phyloP scores from a whole-genome alignment of 2,329 filamentous ascomycete genomes.

The Xylariaceae sp. region DNA sequence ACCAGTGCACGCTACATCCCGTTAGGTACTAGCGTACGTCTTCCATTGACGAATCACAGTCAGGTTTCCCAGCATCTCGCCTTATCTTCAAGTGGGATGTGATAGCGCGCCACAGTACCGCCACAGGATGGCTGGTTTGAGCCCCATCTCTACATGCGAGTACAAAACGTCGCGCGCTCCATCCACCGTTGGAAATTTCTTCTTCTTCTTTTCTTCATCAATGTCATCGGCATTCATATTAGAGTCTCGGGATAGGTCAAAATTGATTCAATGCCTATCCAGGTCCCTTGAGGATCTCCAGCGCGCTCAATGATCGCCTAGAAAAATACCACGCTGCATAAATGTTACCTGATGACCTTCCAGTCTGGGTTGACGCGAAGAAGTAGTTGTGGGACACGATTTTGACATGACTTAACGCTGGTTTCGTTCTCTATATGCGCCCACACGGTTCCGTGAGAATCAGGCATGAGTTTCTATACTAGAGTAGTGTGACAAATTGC shows the following conservation, averaged over 20 bases:
- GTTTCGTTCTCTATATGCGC: not conserved
- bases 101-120: not conserved
- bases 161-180: slow-evolving; percentile 10
- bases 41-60: not conserved
- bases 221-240: slow-evolving; percentile 90
- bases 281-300: slow-evolving; percentile 74
- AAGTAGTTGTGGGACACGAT: slow-evolving; percentile 38
- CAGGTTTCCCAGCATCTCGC: too few species aligned
- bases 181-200: slow-evolving; percentile 23
- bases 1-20: not conserved
- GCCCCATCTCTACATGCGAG: too few species aligned
- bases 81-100: not conserved
- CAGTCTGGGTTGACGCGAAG: slow-evolving; percentile 36
- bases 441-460: not conserved
- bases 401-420: not conserved
- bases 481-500: not conserved
- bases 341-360: slow-evolving; percentile 57
- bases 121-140: slow-evolving; percentile 20
- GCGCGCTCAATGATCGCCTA: slow-evolving; percentile 98
- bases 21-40: not conserved
- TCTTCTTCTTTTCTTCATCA: slow-evolving; percentile 52
- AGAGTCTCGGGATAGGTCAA: slow-evolving; percentile 96
- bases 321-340: slow-evolving; percentile 70
- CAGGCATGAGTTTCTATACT: not conserved
- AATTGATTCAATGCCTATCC: slow-evolving; percentile 76